Evolutionary conservation across 352 stramenopile genomes (phyloP), one percentile per base, ranked within the genome.

Genomic region (Blastocystis hominis): DNA sequence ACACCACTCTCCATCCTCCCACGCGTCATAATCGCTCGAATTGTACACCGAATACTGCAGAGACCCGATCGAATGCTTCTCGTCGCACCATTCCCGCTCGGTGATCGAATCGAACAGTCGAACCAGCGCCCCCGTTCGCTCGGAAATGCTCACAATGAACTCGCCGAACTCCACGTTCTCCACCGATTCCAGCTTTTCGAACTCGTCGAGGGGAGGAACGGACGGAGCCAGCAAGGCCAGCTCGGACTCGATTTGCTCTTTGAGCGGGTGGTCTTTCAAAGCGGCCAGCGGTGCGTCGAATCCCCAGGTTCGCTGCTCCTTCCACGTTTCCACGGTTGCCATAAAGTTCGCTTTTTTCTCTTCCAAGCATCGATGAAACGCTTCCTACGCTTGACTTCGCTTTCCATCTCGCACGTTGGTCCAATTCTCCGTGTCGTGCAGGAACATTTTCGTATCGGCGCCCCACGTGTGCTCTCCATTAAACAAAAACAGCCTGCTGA

Each of bases 401-500:
- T 9, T 50, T 34, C 13, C 40, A 3, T 40, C 42, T 3, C 50
- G 10, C 44, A 87, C 77, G 44, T 87, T 87, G n/a, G 7, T 87
- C 77, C 77, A 87, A 38, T 87, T 87, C 66, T 87, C 77, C 17
- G 77, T 87, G 44, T 87, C 77, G 44, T 87, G 77, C 50, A 87
- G 53, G 61, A 87, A 87, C 15, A 9, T 15, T 56, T 87, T 87
- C 15, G 20, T 64, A 40, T 87, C 77, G n/a, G 55, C 77, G 38
- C 77, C 77, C 77, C 77, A 87, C 47, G 77, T 87, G 46, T 87
- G 77, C 36, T 87, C 77, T 2, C 56, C 77, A 44, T 87, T 87
- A 15, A 66, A 78, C 5, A 87, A 10, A 36, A 76, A 87, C 24
- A 87, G 20, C 24, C 77, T 56, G n/a, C 54, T 76, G 66, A 78